Percentiles rank a stretch among this genome's conserved stretches.
Conservation (phyloP, 2,329 filamentous ascomycete genomes). For the Aureobasidium sp. region DNA sequence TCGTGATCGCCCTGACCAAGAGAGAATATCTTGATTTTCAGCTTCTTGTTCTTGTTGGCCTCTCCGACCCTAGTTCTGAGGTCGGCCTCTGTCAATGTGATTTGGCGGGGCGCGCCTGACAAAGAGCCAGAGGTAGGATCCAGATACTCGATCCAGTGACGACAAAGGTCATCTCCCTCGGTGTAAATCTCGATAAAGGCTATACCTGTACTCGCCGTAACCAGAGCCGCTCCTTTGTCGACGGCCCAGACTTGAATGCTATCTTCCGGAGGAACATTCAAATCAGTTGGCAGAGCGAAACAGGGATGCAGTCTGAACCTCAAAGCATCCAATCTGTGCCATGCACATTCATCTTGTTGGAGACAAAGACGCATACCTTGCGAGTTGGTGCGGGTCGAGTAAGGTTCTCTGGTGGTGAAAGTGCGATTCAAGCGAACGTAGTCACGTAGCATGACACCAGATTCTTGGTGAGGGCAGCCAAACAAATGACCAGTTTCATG, state of each 20-base stretch:
- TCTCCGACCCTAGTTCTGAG: slow-evolving; percentile 64
- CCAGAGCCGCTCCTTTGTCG: slow-evolving; percentile 65
- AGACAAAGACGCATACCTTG: slow-evolving; percentile 66
- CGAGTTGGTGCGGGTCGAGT: slow-evolving; percentile 76
- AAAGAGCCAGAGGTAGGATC: slow-evolving; percentile 51
- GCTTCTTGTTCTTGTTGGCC: slow-evolving; percentile 57
- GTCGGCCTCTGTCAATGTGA: slow-evolving; percentile 66
- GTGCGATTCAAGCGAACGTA: slow-evolving; percentile 78
- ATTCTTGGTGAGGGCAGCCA: slow-evolving; percentile 82
- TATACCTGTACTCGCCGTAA: slow-evolving; percentile 73
- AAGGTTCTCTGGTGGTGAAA: slow-evolving; percentile 74
- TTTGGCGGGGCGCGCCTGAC: slow-evolving; percentile 55
- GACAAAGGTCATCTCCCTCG: slow-evolving; percentile 74
- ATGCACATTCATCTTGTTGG: slow-evolving; percentile 74
- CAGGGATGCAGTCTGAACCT: slow-evolving; percentile 86
- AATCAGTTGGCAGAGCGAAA: slow-evolving; percentile 75
- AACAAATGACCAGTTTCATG: slow-evolving; percentile 88
- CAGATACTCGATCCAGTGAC: slow-evolving; percentile 71
- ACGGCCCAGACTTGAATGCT: slow-evolving; percentile 82
- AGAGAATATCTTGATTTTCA: slow-evolving; percentile 69
- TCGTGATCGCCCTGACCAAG: slow-evolving; percentile 64
- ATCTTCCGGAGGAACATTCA: slow-evolving; percentile 51
- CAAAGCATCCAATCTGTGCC: slow-evolving; percentile 83
- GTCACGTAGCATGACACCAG: slow-evolving; percentile 84
- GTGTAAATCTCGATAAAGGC: slow-evolving; percentile 76